Percentiles rank a stretch among this genome's conserved stretches.
Conservation (phyloP, 495 filamentous ascomycete species). For the Pyrenopolyporus hunteri region DNA sequence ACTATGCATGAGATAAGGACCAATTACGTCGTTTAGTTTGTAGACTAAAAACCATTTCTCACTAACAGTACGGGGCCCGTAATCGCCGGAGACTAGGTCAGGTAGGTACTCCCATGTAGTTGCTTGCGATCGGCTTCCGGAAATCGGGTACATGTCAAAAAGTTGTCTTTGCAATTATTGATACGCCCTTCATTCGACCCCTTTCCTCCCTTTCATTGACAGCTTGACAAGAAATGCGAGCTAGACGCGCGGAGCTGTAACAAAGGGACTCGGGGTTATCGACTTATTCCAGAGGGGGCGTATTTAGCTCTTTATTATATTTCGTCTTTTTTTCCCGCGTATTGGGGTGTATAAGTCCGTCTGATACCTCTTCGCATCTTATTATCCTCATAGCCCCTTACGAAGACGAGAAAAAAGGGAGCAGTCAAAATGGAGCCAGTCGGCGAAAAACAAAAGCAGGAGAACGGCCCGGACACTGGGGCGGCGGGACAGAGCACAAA, state of each 20-base stretch:
- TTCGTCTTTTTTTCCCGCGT: too few relatives aligned
- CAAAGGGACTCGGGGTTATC: not conserved
- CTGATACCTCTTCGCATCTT: not conserved
- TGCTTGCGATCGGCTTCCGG: slow-evolving; percentile 10
- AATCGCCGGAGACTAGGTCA: too few relatives aligned
- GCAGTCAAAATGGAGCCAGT: slow-evolving; percentile 25
- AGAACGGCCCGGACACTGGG: not conserved
- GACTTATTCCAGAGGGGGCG: not conserved
- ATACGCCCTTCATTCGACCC: slow-evolving; percentile 3
- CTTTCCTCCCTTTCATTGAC: not conserved
- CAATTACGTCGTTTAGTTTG: too few relatives aligned
- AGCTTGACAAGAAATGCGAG: not conserved
- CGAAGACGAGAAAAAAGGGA: not conserved
- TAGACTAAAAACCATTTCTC: too few relatives aligned
- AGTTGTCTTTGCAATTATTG: slow-evolving; percentile 1
- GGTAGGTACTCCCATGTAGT: not conserved
- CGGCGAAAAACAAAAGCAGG: not conserved
- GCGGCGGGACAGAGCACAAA: slow-evolving; percentile 30
- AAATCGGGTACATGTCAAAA: slow-evolving; percentile 9
- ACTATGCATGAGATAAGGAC: too few relatives aligned
- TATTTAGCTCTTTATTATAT: too few relatives aligned
- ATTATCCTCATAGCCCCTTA: not conserved
- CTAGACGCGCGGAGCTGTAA: not conserved
- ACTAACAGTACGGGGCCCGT: too few relatives aligned
- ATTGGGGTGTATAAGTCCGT: too few relatives aligned